Evolutionary conservation across 352 stramenopile genomes (phyloP), one percentile per base, ranked within the genome.

Genomic region (Phytopythium mirpurense): DNA sequence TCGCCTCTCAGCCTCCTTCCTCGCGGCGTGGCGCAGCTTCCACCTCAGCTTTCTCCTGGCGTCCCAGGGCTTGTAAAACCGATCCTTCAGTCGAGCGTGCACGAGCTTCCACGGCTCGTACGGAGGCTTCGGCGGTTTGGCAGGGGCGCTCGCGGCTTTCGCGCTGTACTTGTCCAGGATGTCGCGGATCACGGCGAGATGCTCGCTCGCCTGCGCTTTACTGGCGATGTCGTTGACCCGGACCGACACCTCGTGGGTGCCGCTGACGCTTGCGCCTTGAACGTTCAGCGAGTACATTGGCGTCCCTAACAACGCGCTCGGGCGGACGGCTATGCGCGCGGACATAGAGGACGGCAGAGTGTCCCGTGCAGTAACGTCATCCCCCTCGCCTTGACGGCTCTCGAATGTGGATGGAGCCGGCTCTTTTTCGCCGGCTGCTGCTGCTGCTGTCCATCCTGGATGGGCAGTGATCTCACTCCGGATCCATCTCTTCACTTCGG

Each of bases 161-260:
- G 19, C 14, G 14, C 19, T 5, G 34, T 31, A 42, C 7, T 31
- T 35, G 19, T 53, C 47, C 47, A 53, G 27, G 6, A 32, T 27
- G 21, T 24, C 32, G 19, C 12, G 8, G 31, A 53, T 32, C 23
- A 14, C 21, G 3, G 31, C 21, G 11, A 53, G 24, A n/a, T 38
- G 2, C 19, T 43, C 32, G 14, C 31, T 43, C 19, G 34, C 47
- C 23, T 10, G 27, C 8, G 19, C 34, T 41, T 53, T 53, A 18
- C 47, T 53, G 29, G 47, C 31, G 15, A 53, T 27, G n/a, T 43
- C 35, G 31, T 53, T 31, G 9, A 43, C 21, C 23, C 26, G 47
- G 5, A 53, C 31, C 12, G 19, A 32, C 32, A 53, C 47, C 11
- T 43, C 21, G 31, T 53, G 47, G 35, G 47, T 53, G 4, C 23